Evolutionary conservation across 805 yeast genomes (phyloP).

Genomic region (Spencermartinsiella europaea): DNA sequence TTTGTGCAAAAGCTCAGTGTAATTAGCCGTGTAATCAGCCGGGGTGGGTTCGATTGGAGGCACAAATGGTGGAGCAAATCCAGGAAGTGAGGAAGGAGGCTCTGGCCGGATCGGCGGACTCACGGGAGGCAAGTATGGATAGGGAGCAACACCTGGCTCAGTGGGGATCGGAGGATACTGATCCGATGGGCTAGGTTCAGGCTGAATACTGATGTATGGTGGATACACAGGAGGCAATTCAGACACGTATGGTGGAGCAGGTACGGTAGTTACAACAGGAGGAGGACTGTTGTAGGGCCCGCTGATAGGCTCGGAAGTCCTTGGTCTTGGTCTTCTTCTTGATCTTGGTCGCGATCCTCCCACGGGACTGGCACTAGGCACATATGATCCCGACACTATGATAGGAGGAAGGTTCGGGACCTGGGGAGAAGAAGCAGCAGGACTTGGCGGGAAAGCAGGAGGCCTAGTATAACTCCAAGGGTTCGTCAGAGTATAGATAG

Average conservation of each 20-base stretch:
- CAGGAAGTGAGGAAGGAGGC: background rate
- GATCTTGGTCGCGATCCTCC: too few species aligned
- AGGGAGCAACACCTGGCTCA: slow-evolving; percentile 1
- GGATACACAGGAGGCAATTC: background rate
- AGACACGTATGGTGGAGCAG: background rate
- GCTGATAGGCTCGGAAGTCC: too few species aligned
- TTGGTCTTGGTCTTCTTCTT: too few species aligned
- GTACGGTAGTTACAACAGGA: background rate
- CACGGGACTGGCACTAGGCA: too few species aligned
- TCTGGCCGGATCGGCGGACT: too few species aligned
- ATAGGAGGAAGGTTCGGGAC: background rate
- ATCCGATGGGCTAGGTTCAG: background rate
- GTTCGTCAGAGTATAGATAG: background rate
- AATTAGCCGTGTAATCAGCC: background rate
- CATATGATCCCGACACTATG: background rate
- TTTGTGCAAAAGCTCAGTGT: slow-evolving; percentile 2
- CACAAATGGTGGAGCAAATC: background rate
- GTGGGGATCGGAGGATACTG: slow-evolving; percentile 1
- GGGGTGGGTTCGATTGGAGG: background rate
- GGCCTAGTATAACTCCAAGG: background rate
- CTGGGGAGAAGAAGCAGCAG: background rate
- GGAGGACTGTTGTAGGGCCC: background rate
- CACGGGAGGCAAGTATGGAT: background rate
- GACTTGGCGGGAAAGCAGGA: background rate
- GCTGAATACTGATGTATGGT: background rate